Base-by-base conservation (phyloP, 208 protist genomes). In the Acanthamoeba rhysodes region DNA sequence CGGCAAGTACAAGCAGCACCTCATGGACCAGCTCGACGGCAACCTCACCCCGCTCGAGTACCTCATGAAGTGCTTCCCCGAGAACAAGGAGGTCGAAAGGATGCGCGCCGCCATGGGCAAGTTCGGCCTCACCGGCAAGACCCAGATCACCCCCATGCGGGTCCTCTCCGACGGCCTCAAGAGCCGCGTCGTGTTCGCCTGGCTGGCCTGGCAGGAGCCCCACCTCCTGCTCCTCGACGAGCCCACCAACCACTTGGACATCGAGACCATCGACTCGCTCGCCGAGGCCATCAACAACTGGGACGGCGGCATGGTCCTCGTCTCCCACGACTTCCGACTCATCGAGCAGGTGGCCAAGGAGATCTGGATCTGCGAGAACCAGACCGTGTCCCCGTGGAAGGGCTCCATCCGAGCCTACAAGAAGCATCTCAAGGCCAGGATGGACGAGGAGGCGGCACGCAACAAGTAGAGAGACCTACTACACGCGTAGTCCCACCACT, bases 171-270 rank as follows among this genome's bases (percentile, higher is more conserved):
- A 99, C 88, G 99, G 99, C 12, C 98, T 99, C 94, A 99, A 99
- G 96, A 98, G 97, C 64, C 97, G 99, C 82, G 98, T 99, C 10
- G 98, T 99, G 76, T 99, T 99, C 78, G 97, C 99, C 20, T 98
- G 97, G 97, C 98, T 99, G 96, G 98, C 98, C 20, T 98, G 98
- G 93, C 96, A 96, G 93, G 96, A 96, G 24, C 99, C 99, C 6
- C 97, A 97, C 93, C 41, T 97, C 32, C 34, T 97, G 22, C 64
- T 97, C 5, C 96, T 97, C 16, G 96, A 97, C 96, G 99, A 99
- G 98, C 99, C 99, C 24, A 99, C 99, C 5, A 99, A 99, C 96
- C 98, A 99, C 95, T 96, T 99, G 57, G 99, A 99, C 97, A 99
- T 99, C 96, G 98, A 99, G 91, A 99, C 98, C 24, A 99, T 99